Evolutionary conservation across 2,329 filamentous ascomycete species (phyloP).

Genomic region (Dichotomopilus funicola): DNA sequence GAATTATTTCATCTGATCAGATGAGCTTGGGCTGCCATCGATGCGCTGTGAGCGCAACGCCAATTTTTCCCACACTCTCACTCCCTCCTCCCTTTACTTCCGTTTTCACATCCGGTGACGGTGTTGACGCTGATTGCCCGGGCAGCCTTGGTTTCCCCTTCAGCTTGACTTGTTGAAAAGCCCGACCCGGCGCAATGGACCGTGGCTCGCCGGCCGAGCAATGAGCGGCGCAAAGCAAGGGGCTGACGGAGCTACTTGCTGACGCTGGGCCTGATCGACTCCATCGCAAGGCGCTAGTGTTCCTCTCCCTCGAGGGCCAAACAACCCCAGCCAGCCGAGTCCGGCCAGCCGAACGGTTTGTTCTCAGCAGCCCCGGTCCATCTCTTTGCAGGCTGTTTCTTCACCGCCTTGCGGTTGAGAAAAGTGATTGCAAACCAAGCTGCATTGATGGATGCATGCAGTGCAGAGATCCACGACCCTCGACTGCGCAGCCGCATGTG

Average conservation of each 20-base stretch:
- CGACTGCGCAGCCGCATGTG: slow-evolving; percentile 1
- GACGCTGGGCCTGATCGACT: slow-evolving; percentile 1
- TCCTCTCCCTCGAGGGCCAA: neutral
- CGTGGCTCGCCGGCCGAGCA: slow-evolving; percentile 8
- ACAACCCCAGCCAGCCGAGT: neutral
- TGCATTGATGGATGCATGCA: slow-evolving; percentile 19
- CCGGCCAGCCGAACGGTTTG: slow-evolving; percentile 11
- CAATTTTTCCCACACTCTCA: too few relatives aligned
- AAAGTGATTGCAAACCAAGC: slow-evolving; percentile 12
- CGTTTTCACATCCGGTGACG: too few relatives aligned
- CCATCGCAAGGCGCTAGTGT: slow-evolving; percentile 3
- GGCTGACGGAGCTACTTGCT: slow-evolving; percentile 7
- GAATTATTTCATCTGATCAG: slow-evolving; percentile 9
- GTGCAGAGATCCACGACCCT: slow-evolving; percentile 11
- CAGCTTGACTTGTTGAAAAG: neutral
- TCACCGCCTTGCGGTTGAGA: slow-evolving; percentile 16
- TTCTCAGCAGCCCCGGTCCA: slow-evolving; percentile 6
- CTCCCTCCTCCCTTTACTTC: too few relatives aligned
- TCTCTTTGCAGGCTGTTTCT: slow-evolving; percentile 1
- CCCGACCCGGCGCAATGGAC: slow-evolving; percentile 1
- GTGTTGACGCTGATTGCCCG: too few relatives aligned
- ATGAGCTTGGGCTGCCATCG: slow-evolving; percentile 4
- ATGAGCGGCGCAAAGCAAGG: neutral
- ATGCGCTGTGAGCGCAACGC: too few relatives aligned
- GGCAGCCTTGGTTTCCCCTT: too few relatives aligned